Conservation (phyloP, 331 rosid species). For the Erythrophleum ivorense region DNA sequence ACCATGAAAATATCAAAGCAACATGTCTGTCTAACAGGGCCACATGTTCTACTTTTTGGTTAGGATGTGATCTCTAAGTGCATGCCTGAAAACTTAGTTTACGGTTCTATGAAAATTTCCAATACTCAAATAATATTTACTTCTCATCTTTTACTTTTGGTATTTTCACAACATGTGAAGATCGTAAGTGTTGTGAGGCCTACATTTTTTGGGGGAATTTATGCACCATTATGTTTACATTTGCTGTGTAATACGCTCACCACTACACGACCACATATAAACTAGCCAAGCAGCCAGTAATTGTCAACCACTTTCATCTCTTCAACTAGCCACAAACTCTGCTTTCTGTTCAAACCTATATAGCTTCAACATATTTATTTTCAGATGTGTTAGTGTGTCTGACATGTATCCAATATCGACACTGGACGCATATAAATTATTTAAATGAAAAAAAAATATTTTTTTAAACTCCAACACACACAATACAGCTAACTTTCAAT, state of each 20-base stretch:
- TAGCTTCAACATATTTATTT: not conserved
- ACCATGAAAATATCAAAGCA: not conserved
- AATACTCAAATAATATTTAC: not conserved
- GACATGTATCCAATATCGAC: not conserved
- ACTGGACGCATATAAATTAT: too few relatives aligned
- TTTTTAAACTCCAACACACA: too few relatives aligned
- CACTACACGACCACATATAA: not conserved
- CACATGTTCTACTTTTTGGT: not conserved
- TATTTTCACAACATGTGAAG: not conserved
- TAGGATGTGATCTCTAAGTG: not conserved
- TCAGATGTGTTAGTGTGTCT: not conserved
- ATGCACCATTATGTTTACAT: not conserved
- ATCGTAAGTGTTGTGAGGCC: not conserved
- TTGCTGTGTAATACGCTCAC: not conserved
- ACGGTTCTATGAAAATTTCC: not conserved
- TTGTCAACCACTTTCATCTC: not conserved
- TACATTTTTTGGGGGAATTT: not conserved
- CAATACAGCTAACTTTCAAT: not conserved
- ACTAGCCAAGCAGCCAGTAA: not conserved
- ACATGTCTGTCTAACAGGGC: not conserved
- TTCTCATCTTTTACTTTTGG: not conserved
- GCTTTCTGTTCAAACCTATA: slow-evolving; percentile 16
- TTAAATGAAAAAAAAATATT: too few relatives aligned
- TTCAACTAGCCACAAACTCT: not conserved
- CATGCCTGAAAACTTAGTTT: not conserved